Conservation (phyloP, 331 rosid genomes). For the Malus hybrid region DNA sequence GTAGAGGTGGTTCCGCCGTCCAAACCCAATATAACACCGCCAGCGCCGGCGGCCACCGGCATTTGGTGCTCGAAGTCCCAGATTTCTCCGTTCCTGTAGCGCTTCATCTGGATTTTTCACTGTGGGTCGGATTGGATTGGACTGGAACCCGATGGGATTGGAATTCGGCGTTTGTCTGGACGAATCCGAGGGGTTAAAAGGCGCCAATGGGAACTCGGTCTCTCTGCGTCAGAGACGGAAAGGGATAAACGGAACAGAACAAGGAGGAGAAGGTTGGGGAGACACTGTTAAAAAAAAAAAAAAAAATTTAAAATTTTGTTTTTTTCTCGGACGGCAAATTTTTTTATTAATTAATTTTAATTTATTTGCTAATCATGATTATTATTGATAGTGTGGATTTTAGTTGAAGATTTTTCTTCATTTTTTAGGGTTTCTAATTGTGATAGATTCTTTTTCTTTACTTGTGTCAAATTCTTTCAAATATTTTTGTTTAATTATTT, state of each 20-base stretch:
- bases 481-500: not conserved
- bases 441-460: not conserved
- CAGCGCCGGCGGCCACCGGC: slow-evolving; percentile 27
- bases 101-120: slow-evolving; percentile 33
- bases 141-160: not conserved
- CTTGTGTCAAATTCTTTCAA: slow-evolving; percentile 5
- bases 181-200: not conserved
- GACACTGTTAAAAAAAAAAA: not conserved
- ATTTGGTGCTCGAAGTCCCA: slow-evolving; percentile 78
- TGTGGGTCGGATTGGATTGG: not conserved
- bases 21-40: slow-evolving; percentile 59
- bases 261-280: not conserved
- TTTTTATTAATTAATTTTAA: not conserved
- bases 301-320: not conserved
- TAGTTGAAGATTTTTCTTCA: not conserved
- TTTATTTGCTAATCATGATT: no score
- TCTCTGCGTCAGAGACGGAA: not conserved
- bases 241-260: not conserved
- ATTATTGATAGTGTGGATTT: not conserved
- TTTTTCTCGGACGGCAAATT: slow-evolving; percentile 3
- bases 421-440: not conserved
- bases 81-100: slow-evolving; percentile 54
- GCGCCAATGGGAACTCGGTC: not conserved
- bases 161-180: not conserved
- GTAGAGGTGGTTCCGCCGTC: slow-evolving; percentile 93